These are phyloP conservation scores for Talaromyces nanjingensis DNA, from an alignment of 495 filamentous ascomycete species.

Conservation along the genomic window DNA sequence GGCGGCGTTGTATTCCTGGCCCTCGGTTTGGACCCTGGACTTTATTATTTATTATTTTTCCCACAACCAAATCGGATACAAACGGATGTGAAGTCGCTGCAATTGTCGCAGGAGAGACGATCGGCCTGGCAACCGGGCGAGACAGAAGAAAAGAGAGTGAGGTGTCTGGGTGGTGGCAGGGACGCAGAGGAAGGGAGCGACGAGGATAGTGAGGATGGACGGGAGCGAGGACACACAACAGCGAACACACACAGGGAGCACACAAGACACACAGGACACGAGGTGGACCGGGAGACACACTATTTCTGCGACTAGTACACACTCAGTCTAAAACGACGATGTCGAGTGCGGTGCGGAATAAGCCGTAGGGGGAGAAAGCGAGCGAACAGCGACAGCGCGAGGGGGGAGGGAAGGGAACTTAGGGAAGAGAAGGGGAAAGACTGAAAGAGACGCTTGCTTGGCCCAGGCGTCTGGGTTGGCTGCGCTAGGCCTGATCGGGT, in stretches of 20 bases:
- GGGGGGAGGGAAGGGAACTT: neutral
- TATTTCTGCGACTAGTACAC: neutral
- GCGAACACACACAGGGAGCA: neutral
- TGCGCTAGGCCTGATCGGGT: neutral
- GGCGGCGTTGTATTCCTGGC: neutral
- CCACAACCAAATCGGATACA: neutral
- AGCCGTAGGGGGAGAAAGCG: neutral
- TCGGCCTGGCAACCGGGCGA: constrained; percentile 11
- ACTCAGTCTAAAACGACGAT: neutral
- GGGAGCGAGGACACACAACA: neutral
- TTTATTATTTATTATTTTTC: neutral
- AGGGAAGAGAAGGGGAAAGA: neutral
- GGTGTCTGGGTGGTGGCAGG: constrained; percentile 2
- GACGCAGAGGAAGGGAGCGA: constrained; percentile 3
- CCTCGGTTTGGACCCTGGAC: neutral
- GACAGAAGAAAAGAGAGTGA: constrained; percentile 20
- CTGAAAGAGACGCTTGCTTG: neutral
- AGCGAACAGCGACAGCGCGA: neutral
- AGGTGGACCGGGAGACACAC: neutral
- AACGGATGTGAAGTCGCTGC: neutral
- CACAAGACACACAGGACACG: neutral
- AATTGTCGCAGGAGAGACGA: constrained; percentile 2
- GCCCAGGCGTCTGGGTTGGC: neutral
- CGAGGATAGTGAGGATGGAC: neutral
- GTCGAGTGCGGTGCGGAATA: neutral